A percentile compares a stretch with the other conserved stretches of the same genome.
Conservation (phyloP, 257 asterid genomes). For the Handroanthus guayacan region DNA sequence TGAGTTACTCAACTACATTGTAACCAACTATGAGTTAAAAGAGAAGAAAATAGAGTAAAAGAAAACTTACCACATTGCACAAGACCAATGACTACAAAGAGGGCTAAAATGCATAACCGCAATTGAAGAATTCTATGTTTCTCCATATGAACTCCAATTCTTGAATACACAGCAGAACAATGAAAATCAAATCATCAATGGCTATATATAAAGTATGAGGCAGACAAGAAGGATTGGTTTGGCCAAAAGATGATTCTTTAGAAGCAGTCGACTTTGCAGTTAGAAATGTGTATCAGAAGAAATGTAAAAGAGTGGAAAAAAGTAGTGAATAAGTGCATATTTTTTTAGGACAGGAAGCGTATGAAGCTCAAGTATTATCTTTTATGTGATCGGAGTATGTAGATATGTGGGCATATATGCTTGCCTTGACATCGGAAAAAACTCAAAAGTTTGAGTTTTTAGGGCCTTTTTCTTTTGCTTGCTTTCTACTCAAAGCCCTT, state of each 20-base stretch:
- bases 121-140: slow-evolving; percentile 35
- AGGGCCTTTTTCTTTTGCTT: slow-evolving; percentile 60
- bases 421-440: slow-evolving; percentile 69
- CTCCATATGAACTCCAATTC: slow-evolving; percentile 38
- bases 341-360: slow-evolving; percentile 15
- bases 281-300: slow-evolving; percentile 61
- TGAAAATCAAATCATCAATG: slow-evolving; percentile 12
- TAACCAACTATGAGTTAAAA: not conserved
- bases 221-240: slow-evolving; percentile 6
- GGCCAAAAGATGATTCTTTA: slow-evolving; percentile 54
- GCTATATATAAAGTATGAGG: slow-evolving; percentile 12
- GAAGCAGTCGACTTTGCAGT: slow-evolving; percentile 45
- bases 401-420: slow-evolving; percentile 63
- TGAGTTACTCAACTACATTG: not conserved
- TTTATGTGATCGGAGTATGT: slow-evolving; percentile 19
- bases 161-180: not conserved
- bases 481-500: slow-evolving; percentile 79
- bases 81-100: slow-evolving; percentile 50
- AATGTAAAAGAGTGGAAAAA: slow-evolving; percentile 45
- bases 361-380: slow-evolving; percentile 29
- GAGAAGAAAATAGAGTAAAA: not conserved
- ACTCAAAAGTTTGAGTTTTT: slow-evolving; percentile 41
- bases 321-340: slow-evolving; percentile 34
- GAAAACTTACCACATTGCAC: slow-evolving; percentile 51
- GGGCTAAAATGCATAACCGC: slow-evolving; percentile 33